phyloP scores from a whole-genome alignment of 805 yeast genomes.

The Ogataea glucozyma region DNA sequence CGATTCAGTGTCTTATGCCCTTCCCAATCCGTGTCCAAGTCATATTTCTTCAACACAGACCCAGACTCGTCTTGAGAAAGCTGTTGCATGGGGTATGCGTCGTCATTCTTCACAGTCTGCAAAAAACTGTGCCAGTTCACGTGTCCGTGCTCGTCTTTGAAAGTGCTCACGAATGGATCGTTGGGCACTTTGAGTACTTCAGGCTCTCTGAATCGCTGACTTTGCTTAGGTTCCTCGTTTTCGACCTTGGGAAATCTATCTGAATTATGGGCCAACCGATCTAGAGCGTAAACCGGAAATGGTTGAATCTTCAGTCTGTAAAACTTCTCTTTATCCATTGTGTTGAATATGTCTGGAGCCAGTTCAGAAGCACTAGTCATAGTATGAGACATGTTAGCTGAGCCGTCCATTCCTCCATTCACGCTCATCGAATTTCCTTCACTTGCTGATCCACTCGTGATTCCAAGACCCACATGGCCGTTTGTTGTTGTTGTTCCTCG shows the following conservation, averaged over 20 bases:
- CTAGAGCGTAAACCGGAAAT: constrained; percentile 67
- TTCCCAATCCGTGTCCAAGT: constrained; percentile 60
- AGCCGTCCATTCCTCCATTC: constrained; percentile 4
- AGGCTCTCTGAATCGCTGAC: neutral
- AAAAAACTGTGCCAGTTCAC: constrained; percentile 26
- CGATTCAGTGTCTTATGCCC: constrained; percentile 64
- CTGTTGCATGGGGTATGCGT: constrained; percentile 28
- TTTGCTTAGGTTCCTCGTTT: neutral
- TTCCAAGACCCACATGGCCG: constrained; percentile 1
- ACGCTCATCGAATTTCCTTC: neutral
- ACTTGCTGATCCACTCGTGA: neutral
- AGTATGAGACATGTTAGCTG: constrained; percentile 13
- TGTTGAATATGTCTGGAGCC: constrained; percentile 18
- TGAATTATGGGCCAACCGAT: constrained; percentile 44
- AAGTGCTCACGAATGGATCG: constrained; percentile 27
- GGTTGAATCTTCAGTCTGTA: constrained; percentile 34
- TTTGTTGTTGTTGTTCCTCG: neutral
- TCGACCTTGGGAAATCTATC: neutral
- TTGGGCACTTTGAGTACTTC: constrained; percentile 6
- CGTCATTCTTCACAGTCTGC: constrained; percentile 29
- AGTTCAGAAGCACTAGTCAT: constrained; percentile 13
- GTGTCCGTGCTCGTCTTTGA: constrained; percentile 16
- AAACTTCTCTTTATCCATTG: constrained; percentile 14
- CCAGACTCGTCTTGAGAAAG: constrained; percentile 30
- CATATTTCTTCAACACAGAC: constrained; percentile 21